Evolutionary conservation across 495 filamentous ascomycete genomes (phyloP).

Genomic region (Penicillium coffeae): DNA sequence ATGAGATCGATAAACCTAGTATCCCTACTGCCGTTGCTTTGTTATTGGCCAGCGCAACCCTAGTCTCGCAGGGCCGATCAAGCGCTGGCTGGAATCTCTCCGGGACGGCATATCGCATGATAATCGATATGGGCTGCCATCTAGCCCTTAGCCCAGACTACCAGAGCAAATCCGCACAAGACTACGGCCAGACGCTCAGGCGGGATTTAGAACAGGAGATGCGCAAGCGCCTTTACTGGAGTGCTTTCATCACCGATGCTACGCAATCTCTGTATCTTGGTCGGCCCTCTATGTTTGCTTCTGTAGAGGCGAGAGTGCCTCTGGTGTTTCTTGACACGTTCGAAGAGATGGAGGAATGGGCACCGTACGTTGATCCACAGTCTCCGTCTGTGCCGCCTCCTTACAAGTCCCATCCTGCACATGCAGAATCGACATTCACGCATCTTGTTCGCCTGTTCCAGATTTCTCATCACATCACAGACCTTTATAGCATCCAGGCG

Average conservation of each 20-base stretch:
- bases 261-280: constrained; percentile 35
- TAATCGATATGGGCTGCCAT: constrained; percentile 38
- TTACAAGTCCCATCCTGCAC: neutral
- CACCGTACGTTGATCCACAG: constrained; percentile 6
- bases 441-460: constrained; percentile 18
- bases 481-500: neutral
- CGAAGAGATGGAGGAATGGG: constrained; percentile 30
- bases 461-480: neutral
- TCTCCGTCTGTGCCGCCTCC: neutral
- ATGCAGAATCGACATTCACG: constrained; percentile 21
- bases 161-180: neutral
- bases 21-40: constrained; percentile 25
- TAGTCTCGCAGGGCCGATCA: constrained; percentile 18
- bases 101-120: constrained; percentile 30
- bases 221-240: constrained; percentile 37
- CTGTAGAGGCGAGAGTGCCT: constrained; percentile 20
- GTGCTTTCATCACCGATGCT: constrained; percentile 35
- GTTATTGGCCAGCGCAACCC: constrained; percentile 20
- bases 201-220: constrained; percentile 28
- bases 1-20: constrained; percentile 17
- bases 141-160: constrained; percentile 6
- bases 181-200: neutral
- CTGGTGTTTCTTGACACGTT: constrained; percentile 21
- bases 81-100: constrained; percentile 34
- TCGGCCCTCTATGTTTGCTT: constrained; percentile 17